Conservation (phyloP, 2,329 filamentous ascomycete genomes). For the Cladosporium sp. region DNA sequence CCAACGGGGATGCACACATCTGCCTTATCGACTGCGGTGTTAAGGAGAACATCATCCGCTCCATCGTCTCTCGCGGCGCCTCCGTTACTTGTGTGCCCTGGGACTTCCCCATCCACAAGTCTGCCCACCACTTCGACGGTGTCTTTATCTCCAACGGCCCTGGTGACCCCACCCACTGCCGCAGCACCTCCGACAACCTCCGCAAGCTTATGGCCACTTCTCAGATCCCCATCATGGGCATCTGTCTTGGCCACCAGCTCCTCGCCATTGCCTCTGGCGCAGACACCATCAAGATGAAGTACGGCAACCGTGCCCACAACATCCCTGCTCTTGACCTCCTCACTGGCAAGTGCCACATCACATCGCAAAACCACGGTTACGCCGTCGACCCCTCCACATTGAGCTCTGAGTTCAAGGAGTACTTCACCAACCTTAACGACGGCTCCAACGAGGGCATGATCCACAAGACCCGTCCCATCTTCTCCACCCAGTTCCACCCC, state of each 20-base stretch:
- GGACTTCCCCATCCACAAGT: conserved; percentile 97
- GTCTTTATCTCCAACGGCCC: conserved; percentile 99
- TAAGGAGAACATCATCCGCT: conserved; percentile 99
- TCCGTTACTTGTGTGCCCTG: conserved; percentile 94
- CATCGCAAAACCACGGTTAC: conserved; percentile 97
- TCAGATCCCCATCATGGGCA: conserved; percentile 92
- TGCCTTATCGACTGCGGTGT: conserved; percentile 97
- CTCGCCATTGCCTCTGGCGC: conserved; percentile 87
- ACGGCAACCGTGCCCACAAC: conserved; percentile 98
- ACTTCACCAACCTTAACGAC: conserved; percentile 98
- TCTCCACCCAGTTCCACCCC: conserved; percentile 98
- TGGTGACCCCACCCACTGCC: conserved; percentile 96
- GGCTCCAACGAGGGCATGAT: conserved; percentile 97
- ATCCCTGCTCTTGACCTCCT: conserved; percentile 93
- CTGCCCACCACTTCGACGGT: conserved; percentile 95
- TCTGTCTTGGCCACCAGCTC: conserved; percentile 96
- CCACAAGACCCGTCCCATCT: conserved; percentile 93
- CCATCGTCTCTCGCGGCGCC: conserved; percentile 85
- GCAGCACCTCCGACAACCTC: conserved; percentile 90
- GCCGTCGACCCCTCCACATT: conserved; percentile 86
- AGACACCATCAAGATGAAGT: conserved; percentile 95
- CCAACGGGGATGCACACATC: conserved; percentile 81
- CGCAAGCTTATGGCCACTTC: conserved; percentile 87
- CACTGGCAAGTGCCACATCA: conserved; percentile 97
- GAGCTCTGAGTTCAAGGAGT: conserved; percentile 88